Evolutionary conservation across 2,329 filamentous ascomycete genomes (phyloP).

Genomic region (Septoria petroselini): DNA sequence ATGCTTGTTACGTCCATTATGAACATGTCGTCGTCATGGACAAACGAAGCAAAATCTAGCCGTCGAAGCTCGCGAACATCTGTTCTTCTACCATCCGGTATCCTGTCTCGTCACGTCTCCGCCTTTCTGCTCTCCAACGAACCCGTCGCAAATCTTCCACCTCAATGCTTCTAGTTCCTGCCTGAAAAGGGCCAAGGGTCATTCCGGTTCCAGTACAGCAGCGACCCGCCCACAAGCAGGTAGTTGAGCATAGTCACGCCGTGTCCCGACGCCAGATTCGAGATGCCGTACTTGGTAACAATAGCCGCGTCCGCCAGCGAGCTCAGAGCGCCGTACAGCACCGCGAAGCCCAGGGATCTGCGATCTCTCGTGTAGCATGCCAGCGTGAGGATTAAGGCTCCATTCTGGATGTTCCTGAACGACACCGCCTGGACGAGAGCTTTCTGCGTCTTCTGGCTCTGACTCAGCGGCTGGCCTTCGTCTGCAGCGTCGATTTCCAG

Average conservation of each 20-base stretch:
- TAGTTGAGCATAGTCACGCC: conserved; percentile 33
- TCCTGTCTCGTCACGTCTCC: too few species aligned
- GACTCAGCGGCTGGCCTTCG: conserved; percentile 16
- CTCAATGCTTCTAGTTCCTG: conserved; percentile 3
- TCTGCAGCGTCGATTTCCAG: conserved; percentile 29
- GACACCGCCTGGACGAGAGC: conserved; percentile 33
- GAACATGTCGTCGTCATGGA: too few species aligned
- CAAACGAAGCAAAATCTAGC: too few species aligned
- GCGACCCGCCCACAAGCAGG: conserved; percentile 29
- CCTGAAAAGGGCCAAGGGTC: conserved; percentile 20
- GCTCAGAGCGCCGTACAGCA: conserved; percentile 31
- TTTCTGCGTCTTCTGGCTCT: conserved; percentile 30
- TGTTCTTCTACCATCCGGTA: too few species aligned
- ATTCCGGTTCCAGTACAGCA: conserved; percentile 34
- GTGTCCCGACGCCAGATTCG: conserved; percentile 32
- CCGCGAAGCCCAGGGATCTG: conserved; percentile 32
- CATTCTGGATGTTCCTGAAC: conserved; percentile 36
- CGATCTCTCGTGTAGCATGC: conserved; percentile 35
- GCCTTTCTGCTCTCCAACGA: too few species aligned
- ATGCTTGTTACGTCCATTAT: too few species aligned
- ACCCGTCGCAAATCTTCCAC: too few species aligned
- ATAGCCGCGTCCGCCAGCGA: conserved; percentile 35
- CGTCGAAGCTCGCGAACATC: too few species aligned
- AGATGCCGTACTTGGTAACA: conserved; percentile 32
- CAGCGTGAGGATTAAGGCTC: conserved; percentile 34